phyloP scores from a whole-genome alignment of 1,284 basidiomycete species.

The Athelia psychrophila region DNA sequence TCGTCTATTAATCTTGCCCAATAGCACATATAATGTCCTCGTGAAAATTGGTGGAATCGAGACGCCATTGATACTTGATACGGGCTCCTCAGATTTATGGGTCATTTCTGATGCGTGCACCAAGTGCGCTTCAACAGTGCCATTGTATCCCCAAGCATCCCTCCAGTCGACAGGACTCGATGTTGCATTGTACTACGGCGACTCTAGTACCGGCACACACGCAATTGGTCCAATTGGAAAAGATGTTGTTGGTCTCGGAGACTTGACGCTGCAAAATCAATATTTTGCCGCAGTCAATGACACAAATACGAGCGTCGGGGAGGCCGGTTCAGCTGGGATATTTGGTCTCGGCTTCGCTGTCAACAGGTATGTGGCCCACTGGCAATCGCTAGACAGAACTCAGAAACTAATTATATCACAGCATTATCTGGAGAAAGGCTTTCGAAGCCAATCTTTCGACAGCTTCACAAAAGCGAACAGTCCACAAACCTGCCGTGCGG shows the following conservation, averaged over 20 bases:
- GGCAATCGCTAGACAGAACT: neutral
- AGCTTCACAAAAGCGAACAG: neutral
- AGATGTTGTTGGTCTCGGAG: slow-evolving; percentile 43
- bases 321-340: slow-evolving; percentile 45
- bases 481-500: neutral
- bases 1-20: neutral
- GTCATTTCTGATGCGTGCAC: slow-evolving; percentile 46
- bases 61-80: slow-evolving; percentile 49
- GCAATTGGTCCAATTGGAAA: slow-evolving; percentile 48
- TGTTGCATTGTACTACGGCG: slow-evolving; percentile 48
- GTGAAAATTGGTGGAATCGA: slow-evolving; percentile 38
- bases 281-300: slow-evolving; percentile 50
- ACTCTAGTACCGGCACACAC: slow-evolving; percentile 50
- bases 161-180: slow-evolving; percentile 37
- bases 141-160: slow-evolving; percentile 36
- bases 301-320: slow-evolving; percentile 47
- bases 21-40: slow-evolving; percentile 45
- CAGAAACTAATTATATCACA: slow-evolving; percentile 7
- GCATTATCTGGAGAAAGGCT: slow-evolving; percentile 29
- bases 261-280: slow-evolving; percentile 38
- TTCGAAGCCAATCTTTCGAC: slow-evolving; percentile 11
- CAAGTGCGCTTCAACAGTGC: slow-evolving; percentile 22
- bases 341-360: slow-evolving; percentile 58
- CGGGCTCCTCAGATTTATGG: slow-evolving; percentile 59
- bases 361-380: slow-evolving; percentile 37